phyloP scores from a whole-genome alignment of 139 green algal genomes.

The Micractinium conductrix region DNA sequence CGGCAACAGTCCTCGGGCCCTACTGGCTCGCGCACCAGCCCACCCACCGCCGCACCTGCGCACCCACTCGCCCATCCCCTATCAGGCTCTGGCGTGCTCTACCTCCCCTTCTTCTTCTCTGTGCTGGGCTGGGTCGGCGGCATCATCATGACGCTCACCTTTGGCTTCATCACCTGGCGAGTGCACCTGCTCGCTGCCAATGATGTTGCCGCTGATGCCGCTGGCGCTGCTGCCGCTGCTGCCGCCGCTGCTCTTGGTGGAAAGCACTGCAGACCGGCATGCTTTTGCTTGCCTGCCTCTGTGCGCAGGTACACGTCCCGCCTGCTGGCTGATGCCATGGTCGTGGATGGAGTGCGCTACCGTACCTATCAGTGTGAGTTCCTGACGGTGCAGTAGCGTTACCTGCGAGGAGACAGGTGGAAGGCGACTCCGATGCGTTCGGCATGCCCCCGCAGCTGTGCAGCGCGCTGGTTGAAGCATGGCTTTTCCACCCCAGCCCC shows the following conservation, averaged over 20 bases:
- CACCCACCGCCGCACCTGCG: not conserved
- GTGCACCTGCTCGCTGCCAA: not conserved
- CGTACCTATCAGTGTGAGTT: conserved; percentile 8
- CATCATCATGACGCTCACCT: conserved; percentile 41
- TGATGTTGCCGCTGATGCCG: not conserved
- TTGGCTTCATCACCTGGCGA: conserved; percentile 45
- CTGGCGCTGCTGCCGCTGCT: not conserved
- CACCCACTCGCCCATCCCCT: not conserved
- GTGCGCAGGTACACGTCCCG: conserved; percentile 36
- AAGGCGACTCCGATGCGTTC: too few species aligned
- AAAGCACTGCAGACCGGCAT: not conserved
- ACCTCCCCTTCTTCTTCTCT: conserved; percentile 26
- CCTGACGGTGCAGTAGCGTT: too few species aligned
- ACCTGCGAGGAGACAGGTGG: too few species aligned
- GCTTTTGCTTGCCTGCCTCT: not conserved
- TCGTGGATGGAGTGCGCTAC: conserved; percentile 26
- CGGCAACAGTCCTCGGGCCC: not conserved
- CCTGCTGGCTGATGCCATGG: conserved; percentile 51
- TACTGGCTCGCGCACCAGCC: too few species aligned
- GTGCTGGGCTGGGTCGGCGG: conserved; percentile 27
- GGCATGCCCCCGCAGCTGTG: too few species aligned
- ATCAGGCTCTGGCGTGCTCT: conserved; percentile 18
- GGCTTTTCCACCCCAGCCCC: too few species aligned
- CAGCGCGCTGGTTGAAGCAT: too few species aligned
- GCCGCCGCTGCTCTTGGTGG: too few species aligned